These are phyloP conservation scores for Paragyromitra xinjiangensis DNA, from an alignment of 495 filamentous ascomycete species.

Conservation along the genomic window DNA sequence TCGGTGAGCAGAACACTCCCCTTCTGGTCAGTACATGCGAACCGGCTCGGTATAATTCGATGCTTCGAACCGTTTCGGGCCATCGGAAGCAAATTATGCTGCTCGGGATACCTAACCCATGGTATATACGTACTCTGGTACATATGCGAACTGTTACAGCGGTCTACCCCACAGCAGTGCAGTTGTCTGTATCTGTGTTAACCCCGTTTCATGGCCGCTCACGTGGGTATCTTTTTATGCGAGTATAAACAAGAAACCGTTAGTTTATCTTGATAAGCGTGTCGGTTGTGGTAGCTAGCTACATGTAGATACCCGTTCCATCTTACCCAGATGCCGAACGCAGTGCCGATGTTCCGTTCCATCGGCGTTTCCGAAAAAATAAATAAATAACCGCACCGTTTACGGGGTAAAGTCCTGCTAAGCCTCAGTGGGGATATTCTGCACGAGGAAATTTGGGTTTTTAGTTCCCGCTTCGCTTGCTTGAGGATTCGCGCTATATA, in stretches of 20 bases:
- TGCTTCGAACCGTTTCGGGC: background rate
- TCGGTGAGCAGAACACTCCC: conserved; percentile 14
- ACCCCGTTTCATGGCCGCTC: conserved; percentile 35
- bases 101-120: background rate
- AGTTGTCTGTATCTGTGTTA: background rate
- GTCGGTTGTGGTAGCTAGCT: conserved; percentile 19
- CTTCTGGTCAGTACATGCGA: conserved; percentile 24
- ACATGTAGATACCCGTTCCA: conserved; percentile 21
- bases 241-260: conserved; percentile 11
- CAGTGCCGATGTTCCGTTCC: conserved; percentile 26
- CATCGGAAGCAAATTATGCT: conserved; percentile 1
- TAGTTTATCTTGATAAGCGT: conserved; percentile 37
- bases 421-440: background rate
- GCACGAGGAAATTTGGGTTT: too few relatives aligned
- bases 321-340: conserved; percentile 1
- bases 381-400: conserved; percentile 13
- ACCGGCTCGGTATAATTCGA: background rate
- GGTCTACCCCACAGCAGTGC: conserved; percentile 16
- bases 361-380: conserved; percentile 29
- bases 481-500: background rate
- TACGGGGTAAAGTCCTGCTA: background rate
- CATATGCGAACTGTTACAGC: background rate
- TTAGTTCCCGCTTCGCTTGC: conserved; percentile 26
- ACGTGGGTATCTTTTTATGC: conserved; percentile 25
- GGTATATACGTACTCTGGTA: background rate